Base-by-base conservation (phyloP, 1,139 yeast genomes). In the Protomyces lactucae-debilis region DNA sequence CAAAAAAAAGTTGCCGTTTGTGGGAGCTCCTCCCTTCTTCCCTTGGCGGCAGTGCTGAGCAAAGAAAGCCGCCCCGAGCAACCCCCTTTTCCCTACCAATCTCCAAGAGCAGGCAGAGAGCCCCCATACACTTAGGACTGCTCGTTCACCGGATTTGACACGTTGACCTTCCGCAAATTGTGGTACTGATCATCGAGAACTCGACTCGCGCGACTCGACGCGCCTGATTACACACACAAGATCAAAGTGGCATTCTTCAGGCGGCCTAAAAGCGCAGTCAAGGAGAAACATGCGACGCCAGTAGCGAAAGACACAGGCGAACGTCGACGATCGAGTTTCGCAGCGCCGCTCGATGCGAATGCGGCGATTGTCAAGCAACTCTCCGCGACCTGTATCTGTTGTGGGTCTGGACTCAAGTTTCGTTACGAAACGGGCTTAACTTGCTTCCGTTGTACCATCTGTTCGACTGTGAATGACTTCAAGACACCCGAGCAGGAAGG, bases 401-500 rank as follows among this genome's bases (percentile, higher is more conserved):
- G 69, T 45, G 55, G 65, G 21, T 60, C 68, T 5, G 64, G 66
- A 12, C 64, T 69, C 28, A 53, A 64, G 12, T 69, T 43, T 9
- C 48, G 48, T 8, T 43, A 63, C 36, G 69, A 70, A 3, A 46
- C 55, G 6, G 39, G 61, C 4, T 61, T 64, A 18, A 63, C 66
- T 5, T 69, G 70, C 52, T 69, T 69, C 53, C 65, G 68, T 3
- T 69, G 70, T 57, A 68, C 70, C 1, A 67, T 69, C 43, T 69
- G 71, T 52, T 57, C 52, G 39, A 68, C 70, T 1, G 64, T 70
- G 25, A 69, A 68, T 52, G 70, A 69, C 56, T 56, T 69, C 18
- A 51, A 32, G 6, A 64, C 69, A 10, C 39, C 66, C 8, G 46
- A 52, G 3, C 28, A 57, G 23, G 48, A 64, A 28, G 51, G 25